These are phyloP conservation scores for Cornus suecica DNA, from an alignment of 148 eudicot species.

Conservation along the genomic window DNA sequence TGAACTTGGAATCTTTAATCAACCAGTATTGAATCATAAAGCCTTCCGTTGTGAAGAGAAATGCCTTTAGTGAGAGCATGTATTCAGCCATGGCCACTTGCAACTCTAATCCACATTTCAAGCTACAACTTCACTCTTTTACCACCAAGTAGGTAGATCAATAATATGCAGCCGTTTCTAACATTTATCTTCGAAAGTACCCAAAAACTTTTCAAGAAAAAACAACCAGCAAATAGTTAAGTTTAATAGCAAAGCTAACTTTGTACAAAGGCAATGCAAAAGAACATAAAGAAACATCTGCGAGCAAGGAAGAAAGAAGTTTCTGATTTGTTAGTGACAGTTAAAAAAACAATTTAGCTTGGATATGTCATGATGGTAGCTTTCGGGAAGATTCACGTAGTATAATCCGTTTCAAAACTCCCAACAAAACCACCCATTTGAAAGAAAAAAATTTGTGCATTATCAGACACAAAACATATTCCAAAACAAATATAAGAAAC, in stretches of 20 bases:
- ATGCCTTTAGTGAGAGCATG: background rate
- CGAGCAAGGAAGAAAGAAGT: background rate
- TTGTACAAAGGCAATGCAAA: background rate
- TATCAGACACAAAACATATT: background rate
- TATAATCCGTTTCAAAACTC: slow-evolving; percentile 5
- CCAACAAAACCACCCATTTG: slow-evolving; percentile 2
- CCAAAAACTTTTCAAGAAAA: background rate
- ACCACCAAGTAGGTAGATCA: background rate
- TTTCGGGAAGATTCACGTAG: background rate
- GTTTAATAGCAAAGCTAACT: background rate
- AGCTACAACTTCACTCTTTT: background rate
- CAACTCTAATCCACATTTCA: background rate
- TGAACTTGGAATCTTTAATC: background rate
- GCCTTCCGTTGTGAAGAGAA: background rate
- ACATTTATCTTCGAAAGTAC: too few relatives aligned
- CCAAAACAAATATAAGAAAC: background rate
- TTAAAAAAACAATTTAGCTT: background rate
- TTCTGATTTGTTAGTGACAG: slow-evolving; percentile 7
- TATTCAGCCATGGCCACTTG: background rate
- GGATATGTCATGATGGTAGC: background rate
- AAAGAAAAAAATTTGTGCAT: background rate
- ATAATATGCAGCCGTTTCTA: background rate
- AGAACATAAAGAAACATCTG: background rate
- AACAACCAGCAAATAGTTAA: slow-evolving; percentile 4
- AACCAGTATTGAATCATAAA: too few relatives aligned